Conservation (phyloP, 176 grass and related monocot species). For the Carex parvula region DNA sequence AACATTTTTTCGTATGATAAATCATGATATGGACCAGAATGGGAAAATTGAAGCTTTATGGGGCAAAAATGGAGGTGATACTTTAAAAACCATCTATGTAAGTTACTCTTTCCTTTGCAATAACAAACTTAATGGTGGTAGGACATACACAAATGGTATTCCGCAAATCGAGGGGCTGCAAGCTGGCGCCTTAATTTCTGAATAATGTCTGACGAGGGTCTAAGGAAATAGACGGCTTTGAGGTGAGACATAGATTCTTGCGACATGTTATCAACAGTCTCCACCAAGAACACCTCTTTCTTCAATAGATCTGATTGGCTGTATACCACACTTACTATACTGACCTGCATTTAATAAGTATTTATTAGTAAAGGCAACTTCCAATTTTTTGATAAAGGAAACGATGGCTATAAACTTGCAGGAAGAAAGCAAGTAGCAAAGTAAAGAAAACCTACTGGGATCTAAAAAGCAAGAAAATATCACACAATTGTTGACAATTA, state of each 20-base stretch:
- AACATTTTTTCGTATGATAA: not conserved
- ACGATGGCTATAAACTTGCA: not conserved
- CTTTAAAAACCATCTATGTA: not conserved
- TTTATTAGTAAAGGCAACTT: not conserved
- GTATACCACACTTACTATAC: constrained; percentile 94
- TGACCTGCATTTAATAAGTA: constrained; percentile 42
- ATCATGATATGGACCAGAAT: constrained; percentile 4
- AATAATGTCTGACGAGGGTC: constrained; percentile 72
- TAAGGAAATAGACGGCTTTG: constrained; percentile 89
- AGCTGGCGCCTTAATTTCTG: constrained; percentile 86
- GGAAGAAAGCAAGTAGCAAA: not conserved
- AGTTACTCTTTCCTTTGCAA: not conserved
- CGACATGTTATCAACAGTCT: constrained; percentile 77
- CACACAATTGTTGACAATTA: not conserved
- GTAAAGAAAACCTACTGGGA: not conserved
- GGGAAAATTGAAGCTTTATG: not conserved
- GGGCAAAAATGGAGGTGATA: not conserved
- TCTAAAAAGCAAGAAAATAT: not conserved
- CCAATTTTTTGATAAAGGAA: not conserved
- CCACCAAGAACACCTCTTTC: constrained; percentile 95
- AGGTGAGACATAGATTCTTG: constrained; percentile 87
- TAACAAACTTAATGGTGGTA: not conserved
- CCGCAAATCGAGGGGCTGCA: constrained; percentile 68
- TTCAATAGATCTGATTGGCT: constrained; percentile 86
- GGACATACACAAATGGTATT: constrained; percentile 83